These are phyloP conservation scores for Orbilia ellipsospora DNA, from an alignment of 2,329 filamentous ascomycete genomes.

Conservation along the genomic window DNA sequence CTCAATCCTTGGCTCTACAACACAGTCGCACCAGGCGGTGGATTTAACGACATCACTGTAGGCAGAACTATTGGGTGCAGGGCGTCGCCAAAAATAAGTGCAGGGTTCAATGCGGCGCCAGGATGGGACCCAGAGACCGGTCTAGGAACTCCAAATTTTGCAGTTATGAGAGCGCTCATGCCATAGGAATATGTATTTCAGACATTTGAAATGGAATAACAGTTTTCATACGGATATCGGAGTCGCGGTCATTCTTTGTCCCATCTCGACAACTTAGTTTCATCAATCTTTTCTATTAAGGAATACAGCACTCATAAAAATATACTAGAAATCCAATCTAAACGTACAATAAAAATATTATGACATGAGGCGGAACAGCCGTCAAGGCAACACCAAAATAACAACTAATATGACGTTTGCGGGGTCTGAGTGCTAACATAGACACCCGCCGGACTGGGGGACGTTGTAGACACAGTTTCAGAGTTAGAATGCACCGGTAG, in stretches of 20 bases:
- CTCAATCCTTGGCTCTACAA: constrained; percentile 67
- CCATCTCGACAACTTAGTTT: too few species aligned
- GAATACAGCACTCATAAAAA: too few species aligned
- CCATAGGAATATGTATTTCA: not conserved
- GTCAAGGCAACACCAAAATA: not conserved
- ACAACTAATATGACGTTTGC: not conserved
- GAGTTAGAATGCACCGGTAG: not conserved
- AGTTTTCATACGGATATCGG: too few species aligned
- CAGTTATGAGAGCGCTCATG: not conserved
- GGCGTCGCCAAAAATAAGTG: not conserved
- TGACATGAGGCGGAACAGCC: too few species aligned
- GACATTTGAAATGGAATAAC: too few species aligned
- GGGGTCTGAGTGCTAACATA: constrained; percentile 13
- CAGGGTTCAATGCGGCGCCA: not conserved
- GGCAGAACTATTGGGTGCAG: not conserved
- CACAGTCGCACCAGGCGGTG: not conserved
- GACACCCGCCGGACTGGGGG: not conserved
- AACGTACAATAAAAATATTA: too few species aligned
- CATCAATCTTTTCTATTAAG: too few species aligned
- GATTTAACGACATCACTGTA: not conserved
- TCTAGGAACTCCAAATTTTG: constrained; percentile 1
- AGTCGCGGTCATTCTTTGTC: too few species aligned
- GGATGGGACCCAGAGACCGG: not conserved
- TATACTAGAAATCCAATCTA: too few species aligned
- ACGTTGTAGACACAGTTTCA: too few species aligned